Base-by-base conservation (phyloP, 495 filamentous ascomycete species). In the Tuber brumale region DNA sequence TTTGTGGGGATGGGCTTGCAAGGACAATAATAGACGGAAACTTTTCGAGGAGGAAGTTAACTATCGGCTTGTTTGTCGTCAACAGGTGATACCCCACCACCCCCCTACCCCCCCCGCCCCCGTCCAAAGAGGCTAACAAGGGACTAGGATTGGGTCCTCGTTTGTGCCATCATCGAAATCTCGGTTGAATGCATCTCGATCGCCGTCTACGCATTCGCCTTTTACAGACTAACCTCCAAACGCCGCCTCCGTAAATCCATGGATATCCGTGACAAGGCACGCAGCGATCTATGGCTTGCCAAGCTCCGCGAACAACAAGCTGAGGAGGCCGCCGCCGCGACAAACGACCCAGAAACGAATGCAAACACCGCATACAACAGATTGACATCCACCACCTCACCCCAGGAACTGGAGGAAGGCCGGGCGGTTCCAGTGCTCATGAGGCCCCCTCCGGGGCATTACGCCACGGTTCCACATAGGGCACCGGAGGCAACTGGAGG, bases 81-180 rank as follows among this genome's bases (percentile, higher is more conserved):
- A 97, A 76, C 93, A 95, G 88, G 93, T 94, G 86, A 85, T 72
- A 72, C 70, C 39, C 35, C 37, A 27, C 5, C 14, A 37, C 3
- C 18, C 35, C 41, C 39, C 2, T 3, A 16, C 57, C 12, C 31
- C 31, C 57, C 57, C 18, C 27, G 57, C 27, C 10, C 27, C 10
- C 12, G n/a, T n/a, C n/a, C 4, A 1, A 31, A 35, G 12, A 71
- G 48, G 66, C 84, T 85, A 82, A 86, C 78, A 35, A 71, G 23
- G 46, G 75, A 48, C 57, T 82, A 97, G 92, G 93, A 97, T 85
- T 99, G 95, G 95, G 89, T 92, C 31, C 89, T 99, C 71, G 91
- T 99, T 80, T 99, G 95, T 87, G 92, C 92, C 83, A 92, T 99
- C 82, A 98, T 99, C 85, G 95, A 99, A 86, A 88, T 99, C 78